Evolutionary conservation across 2,329 filamentous ascomycete genomes (phyloP).

Genomic region (Talaromyces sp.): DNA sequence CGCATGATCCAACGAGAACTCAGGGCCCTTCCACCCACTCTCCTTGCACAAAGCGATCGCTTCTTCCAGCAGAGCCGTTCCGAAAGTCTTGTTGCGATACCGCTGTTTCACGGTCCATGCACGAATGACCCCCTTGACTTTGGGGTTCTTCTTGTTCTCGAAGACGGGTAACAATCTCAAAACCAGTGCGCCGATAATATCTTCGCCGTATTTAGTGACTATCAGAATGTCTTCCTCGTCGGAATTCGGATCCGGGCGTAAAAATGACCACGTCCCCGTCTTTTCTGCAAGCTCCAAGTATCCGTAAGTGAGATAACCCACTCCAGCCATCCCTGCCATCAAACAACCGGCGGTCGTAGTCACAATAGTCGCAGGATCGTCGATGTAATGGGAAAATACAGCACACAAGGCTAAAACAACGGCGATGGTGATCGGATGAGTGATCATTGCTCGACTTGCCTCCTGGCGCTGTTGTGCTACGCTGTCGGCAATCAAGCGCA

Average conservation of each 20-base stretch:
- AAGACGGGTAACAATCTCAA: conserved; percentile 39
- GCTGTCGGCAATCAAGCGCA: conserved; percentile 75
- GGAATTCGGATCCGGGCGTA: conserved; percentile 48
- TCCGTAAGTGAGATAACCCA: conserved; percentile 59
- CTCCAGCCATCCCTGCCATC: conserved; percentile 62
- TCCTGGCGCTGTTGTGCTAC: conserved; percentile 77
- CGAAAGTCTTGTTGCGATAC: conserved; percentile 71
- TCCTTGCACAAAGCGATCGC: conserved; percentile 67
- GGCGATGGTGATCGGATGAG: conserved; percentile 55
- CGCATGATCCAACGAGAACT: conserved; percentile 75
- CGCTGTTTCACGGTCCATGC: conserved; percentile 76
- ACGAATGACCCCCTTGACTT: conserved; percentile 56
- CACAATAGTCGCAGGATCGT: conserved; percentile 57
- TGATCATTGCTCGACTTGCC: conserved; percentile 62
- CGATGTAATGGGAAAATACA: conserved; percentile 15
- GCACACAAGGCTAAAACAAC: conserved; percentile 35
- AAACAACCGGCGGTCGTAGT: conserved; percentile 61
- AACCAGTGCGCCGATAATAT: conserved; percentile 70
- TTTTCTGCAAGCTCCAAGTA: conserved; percentile 65
- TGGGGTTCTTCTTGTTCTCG: conserved; percentile 15
- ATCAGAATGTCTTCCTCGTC: conserved; percentile 57
- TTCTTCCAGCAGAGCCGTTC: conserved; percentile 68
- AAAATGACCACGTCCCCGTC: conserved; percentile 60
- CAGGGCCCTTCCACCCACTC: conserved; percentile 65
- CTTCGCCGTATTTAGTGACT: conserved; percentile 59